Base-by-base conservation (phyloP, 1,284 basidiomycete species). In the Malassezia caprae region DNA sequence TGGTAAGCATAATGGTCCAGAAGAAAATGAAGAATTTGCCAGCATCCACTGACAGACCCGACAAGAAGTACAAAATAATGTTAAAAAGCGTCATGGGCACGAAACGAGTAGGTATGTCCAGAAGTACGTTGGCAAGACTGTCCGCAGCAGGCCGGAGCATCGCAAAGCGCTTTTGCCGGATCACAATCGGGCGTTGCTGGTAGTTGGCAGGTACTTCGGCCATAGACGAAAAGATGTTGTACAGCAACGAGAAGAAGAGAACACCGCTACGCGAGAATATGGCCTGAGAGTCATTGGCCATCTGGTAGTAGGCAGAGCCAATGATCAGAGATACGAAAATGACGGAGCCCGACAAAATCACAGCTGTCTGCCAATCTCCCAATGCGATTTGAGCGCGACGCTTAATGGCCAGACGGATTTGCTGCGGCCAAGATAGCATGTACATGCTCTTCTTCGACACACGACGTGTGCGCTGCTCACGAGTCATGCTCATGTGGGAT, bases 231-330 rank as follows among this genome's bases (percentile, higher is more conserved):
- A 81, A 69, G 6, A 77, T 76, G 51, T 78, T 78, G 70, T 76
- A 80, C 7, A 68, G 63, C 21, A 67, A 35, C 4, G 51, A 30
- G 42, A 62, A 58, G 51, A 63, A 61, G 34, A 63, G 53, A 19
- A 60, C 48, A 51, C 60, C 60, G 23, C 49, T 53, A 17, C 88
- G 82, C 11, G 84, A 84, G 78, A 85, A 91, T 73, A 82, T 86
- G 12, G 82, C 83, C 0, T 77, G 72, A 0, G 88, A 87, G 5
- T 78, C 74, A 15, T 82, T 77, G 0, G 82, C 78, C 46, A 84
- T 76, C 5, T 81, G 78, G 60, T 84, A 78, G 78, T 87, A 93
- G 31, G 85, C 80, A 0, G 84, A 86, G 11, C 88, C 87, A 53
- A 85, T 79, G 61, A 88, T 85, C 53, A 88, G 68, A 10, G 79